Evolutionary conservation across 768 basidiomycete species (phyloP).

Genomic region (Lepiota venenata): DNA sequence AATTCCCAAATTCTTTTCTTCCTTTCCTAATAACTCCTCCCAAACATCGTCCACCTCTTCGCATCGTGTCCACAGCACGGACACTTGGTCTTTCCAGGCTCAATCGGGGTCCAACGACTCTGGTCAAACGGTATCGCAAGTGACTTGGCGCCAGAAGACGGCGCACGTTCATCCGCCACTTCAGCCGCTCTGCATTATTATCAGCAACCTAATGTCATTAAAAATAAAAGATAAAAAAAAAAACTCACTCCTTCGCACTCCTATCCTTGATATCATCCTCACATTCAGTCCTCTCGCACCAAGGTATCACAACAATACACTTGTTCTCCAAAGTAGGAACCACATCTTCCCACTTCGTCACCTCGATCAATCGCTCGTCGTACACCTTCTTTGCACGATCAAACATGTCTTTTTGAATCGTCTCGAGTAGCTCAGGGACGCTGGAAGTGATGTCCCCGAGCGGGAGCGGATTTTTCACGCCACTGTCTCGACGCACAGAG

Average conservation of each 20-base stretch:
- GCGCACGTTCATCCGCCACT: conserved; percentile 90
- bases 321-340: conserved; percentile 91
- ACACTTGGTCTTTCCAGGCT: conserved; percentile 85
- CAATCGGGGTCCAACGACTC: conserved; percentile 72
- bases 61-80: conserved; percentile 84
- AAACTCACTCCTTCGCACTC: conserved; percentile 72
- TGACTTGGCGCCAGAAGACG: conserved; percentile 96
- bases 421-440: conserved; percentile 69
- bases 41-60: conserved; percentile 97
- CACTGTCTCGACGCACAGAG: conserved; percentile 73
- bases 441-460: conserved; percentile 38
- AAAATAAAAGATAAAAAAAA: conserved; percentile 16
- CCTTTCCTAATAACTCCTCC: conserved; percentile 68
- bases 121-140: conserved; percentile 97
- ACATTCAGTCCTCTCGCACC: conserved; percentile 92
- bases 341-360: conserved; percentile 89
- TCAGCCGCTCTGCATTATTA: conserved; percentile 52
- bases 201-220: background rate
- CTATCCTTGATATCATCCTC: conserved; percentile 99
- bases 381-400: conserved; percentile 70
- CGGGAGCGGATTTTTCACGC: conserved; percentile 42
- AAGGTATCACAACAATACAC: conserved; percentile 85
- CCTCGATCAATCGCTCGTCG: conserved; percentile 62
- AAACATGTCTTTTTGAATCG: conserved; percentile 91
- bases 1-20: background rate